Percentiles rank a stretch among this genome's conserved stretches.
These are phyloP conservation scores for Claviceps sp. DNA, from an alignment of 2,329 filamentous ascomycete genomes.

Conservation along the genomic window DNA sequence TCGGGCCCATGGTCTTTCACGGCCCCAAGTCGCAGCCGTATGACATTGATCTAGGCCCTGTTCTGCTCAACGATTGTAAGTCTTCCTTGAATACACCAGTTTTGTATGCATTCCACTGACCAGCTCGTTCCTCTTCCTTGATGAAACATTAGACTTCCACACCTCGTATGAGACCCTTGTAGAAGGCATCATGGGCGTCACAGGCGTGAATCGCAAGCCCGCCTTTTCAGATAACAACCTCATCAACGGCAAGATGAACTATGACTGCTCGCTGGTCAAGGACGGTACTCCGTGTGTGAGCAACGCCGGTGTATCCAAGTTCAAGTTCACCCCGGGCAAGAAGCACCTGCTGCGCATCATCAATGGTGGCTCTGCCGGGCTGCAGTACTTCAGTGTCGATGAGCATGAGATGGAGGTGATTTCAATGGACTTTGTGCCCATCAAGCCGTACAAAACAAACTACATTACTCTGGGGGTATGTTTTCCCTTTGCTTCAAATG, in stretches of 20 bases:
- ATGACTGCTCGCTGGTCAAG: neutral
- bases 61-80: slow-evolving; percentile 44
- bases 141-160: neutral
- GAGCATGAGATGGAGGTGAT: slow-evolving; percentile 46
- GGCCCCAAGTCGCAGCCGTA: slow-evolving; percentile 46
- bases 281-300: neutral
- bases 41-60: slow-evolving; percentile 47
- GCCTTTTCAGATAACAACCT: slow-evolving; percentile 29
- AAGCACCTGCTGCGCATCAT: neutral
- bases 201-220: neutral
- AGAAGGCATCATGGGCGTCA: neutral
- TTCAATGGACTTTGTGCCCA: slow-evolving; percentile 42
- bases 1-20: slow-evolving; percentile 48
- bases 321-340: slow-evolving; percentile 17
- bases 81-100: neutral
- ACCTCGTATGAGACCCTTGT: slow-evolving; percentile 30
- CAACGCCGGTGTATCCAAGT: slow-evolving; percentile 15
- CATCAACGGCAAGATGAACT: slow-evolving; percentile 24
- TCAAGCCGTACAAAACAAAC: slow-evolving; percentile 36
- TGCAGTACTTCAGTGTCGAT: slow-evolving; percentile 25
- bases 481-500: neutral
- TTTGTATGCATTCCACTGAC: too few relatives aligned
- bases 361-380: neutral
- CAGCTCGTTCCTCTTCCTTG: too few relatives aligned
- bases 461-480: neutral